Percentiles rank a stretch among this genome's conserved stretches.
Evolutionary conservation across 371 early-diverging fungal species (phyloP).

Genomic region (Apophysomyces sp.): DNA sequence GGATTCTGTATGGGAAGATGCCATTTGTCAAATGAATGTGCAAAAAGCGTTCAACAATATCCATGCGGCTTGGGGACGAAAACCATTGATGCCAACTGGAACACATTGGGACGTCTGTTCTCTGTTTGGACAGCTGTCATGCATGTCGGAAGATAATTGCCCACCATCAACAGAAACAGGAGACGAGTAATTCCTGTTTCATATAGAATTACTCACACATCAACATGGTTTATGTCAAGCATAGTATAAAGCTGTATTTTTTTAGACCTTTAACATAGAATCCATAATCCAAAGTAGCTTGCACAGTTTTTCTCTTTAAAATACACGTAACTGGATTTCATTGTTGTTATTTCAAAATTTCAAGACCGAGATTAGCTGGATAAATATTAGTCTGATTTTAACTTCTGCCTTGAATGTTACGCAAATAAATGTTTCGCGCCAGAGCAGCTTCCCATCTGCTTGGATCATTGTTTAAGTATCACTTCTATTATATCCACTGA

Average conservation of each 20-base stretch:
- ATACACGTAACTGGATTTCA: no score
- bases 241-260: no score
- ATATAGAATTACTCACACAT: not conserved
- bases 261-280: no score
- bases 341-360: no score
- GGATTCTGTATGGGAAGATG: constrained; percentile 8
- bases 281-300: not conserved
- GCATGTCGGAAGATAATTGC: not conserved
- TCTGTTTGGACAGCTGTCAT: not conserved
- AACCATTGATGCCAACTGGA: not conserved
- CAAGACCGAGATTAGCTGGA: no score
- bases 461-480: no score
- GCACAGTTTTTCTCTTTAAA: not conserved
- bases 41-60: constrained; percentile 27
- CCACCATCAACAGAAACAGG: not conserved
- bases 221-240: no score
- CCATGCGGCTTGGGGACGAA: constrained; percentile 29
- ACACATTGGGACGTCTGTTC: not conserved
- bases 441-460: no score
- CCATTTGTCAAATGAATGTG: constrained; percentile 10
- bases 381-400: no score
- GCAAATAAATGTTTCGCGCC: no score
- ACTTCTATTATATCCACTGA: no score
- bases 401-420: no score
- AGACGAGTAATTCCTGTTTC: not conserved